These are phyloP conservation scores for Leccinum idahoense DNA, from an alignment of 1,284 basidiomycete genomes.

Conservation along the genomic window DNA sequence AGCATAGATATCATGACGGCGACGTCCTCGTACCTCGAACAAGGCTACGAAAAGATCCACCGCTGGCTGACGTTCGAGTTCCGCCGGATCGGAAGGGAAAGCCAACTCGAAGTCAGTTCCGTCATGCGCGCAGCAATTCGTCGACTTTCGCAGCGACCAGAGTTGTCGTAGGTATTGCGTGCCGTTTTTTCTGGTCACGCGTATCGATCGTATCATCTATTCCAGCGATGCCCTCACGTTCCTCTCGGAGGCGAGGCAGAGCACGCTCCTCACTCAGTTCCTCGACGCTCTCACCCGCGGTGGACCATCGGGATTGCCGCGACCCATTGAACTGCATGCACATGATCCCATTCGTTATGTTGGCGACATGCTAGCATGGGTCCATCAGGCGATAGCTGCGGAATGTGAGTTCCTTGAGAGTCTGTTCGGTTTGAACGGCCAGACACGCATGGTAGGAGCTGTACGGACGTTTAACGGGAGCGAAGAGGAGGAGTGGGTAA, in stretches of 20 bases:
- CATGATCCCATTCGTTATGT: conserved; percentile 96
- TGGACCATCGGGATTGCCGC: conserved; percentile 80
- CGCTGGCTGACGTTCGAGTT: conserved; percentile 87
- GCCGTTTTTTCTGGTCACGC: background rate
- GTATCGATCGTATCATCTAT: background rate
- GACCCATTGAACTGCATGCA: conserved; percentile 95
- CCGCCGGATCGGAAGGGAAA: conserved; percentile 73
- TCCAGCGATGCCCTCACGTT: conserved; percentile 71
- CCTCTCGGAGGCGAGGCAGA: conserved; percentile 79
- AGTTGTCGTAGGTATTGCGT: conserved; percentile 57
- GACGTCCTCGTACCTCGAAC: conserved; percentile 80
- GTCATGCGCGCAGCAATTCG: conserved; percentile 72
- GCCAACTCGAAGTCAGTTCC: conserved; percentile 72
- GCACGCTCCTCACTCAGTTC: conserved; percentile 77
- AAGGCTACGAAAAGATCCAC: conserved; percentile 85
- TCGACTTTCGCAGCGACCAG: conserved; percentile 70
- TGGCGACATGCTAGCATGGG: conserved; percentile 98
- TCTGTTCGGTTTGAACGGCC: conserved; percentile 63
- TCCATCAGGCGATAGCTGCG: conserved; percentile 92
- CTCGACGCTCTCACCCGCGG: conserved; percentile 86
- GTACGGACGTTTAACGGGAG: conserved; percentile 51
- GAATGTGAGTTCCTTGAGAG: conserved; percentile 91
- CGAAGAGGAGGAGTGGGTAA: conserved; percentile 79
- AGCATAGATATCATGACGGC: conserved; percentile 86
- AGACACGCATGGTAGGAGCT: conserved; percentile 69